phyloP scores from a whole-genome alignment of 805 yeast genomes.

The Zygosaccharomyces bailii region DNA sequence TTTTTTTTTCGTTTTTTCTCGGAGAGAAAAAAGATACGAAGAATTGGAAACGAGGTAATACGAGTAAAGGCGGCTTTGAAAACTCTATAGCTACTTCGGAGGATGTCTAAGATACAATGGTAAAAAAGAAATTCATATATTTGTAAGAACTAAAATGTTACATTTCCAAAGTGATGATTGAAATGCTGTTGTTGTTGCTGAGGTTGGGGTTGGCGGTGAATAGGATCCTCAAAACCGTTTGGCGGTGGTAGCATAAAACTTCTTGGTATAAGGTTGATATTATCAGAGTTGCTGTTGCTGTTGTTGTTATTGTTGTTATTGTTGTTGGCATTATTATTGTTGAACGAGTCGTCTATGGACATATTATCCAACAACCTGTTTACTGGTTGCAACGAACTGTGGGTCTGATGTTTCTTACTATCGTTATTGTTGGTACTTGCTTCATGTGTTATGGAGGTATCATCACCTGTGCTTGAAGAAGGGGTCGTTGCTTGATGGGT shows the following conservation, averaged over 20 bases:
- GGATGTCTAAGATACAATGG: background rate
- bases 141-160: slow-evolving; percentile 14
- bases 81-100: slow-evolving; percentile 2
- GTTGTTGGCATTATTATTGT: slow-evolving; percentile 9
- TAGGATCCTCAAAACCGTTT: slow-evolving; percentile 5
- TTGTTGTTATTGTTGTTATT: slow-evolving; percentile 9
- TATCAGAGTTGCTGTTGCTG: slow-evolving; percentile 8
- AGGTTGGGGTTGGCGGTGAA: slow-evolving; percentile 7
- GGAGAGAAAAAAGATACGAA: slow-evolving; percentile 1
- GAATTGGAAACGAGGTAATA: background rate
- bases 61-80: background rate
- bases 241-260: slow-evolving; percentile 18
- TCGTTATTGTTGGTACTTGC: slow-evolving; percentile 1
- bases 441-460: background rate
- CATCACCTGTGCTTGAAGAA: slow-evolving; percentile 3
- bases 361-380: slow-evolving; percentile 22
- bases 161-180: slow-evolving; percentile 17
- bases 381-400: slow-evolving; percentile 16
- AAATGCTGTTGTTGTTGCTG: slow-evolving; percentile 10
- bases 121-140: background rate
- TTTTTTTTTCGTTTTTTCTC: no score
- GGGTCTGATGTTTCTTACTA: slow-evolving; percentile 6
- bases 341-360: slow-evolving; percentile 25
- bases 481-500: slow-evolving; percentile 5
- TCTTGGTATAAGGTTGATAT: slow-evolving; percentile 22